phyloP scores from a whole-genome alignment of 2,329 filamentous ascomycete species.

The Pseudocercospora ulei region DNA sequence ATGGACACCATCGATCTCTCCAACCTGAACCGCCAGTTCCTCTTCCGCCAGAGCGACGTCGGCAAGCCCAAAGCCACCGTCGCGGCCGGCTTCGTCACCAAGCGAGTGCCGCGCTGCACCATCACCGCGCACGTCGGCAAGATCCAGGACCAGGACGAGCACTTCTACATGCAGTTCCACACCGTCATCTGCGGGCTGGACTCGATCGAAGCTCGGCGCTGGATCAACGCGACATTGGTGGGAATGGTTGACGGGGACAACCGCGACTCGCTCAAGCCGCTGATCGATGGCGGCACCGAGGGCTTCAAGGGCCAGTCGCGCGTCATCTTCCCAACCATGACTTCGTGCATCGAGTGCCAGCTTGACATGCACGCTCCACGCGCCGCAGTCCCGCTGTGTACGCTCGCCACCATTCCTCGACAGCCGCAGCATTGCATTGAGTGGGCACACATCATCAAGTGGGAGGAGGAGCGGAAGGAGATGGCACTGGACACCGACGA shows the following conservation, averaged over 20 bases:
- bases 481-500: constrained; percentile 88
- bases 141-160: constrained; percentile 93
- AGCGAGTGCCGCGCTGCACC: constrained; percentile 74
- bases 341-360: constrained; percentile 95
- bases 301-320: constrained; percentile 95
- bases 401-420: constrained; percentile 86
- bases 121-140: constrained; percentile 91
- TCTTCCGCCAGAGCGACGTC: constrained; percentile 85
- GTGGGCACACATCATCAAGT: constrained; percentile 97
- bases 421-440: constrained; percentile 98
- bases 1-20: constrained; percentile 99
- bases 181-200: constrained; percentile 89
- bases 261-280: constrained; percentile 76
- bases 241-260: constrained; percentile 78
- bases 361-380: constrained; percentile 97
- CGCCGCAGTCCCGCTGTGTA: constrained; percentile 92
- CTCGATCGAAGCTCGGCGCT: constrained; percentile 92
- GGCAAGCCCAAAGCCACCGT: constrained; percentile 90
- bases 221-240: constrained; percentile 93
- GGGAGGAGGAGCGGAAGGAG: constrained; percentile 64
- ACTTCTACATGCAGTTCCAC: constrained; percentile 95
- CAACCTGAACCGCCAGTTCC: constrained; percentile 93
- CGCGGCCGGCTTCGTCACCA: constrained; percentile 82
- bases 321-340: constrained; percentile 83
- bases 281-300: constrained; percentile 95